Conservation (phyloP, 192 early-diverging fungal genomes). For the Mortierella antarctica region DNA sequence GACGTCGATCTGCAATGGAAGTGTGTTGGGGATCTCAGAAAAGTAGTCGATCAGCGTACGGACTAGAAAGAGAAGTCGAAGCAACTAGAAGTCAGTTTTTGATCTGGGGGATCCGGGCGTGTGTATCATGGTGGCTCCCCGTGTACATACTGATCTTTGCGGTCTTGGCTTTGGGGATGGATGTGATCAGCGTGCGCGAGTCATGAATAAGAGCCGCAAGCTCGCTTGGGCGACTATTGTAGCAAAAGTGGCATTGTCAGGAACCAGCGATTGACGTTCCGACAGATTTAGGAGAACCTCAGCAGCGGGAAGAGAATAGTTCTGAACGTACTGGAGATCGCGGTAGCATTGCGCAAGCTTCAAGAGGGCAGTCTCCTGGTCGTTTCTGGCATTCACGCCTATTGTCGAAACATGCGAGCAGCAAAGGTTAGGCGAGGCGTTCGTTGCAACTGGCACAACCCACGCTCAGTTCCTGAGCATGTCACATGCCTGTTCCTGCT, state of each 20-base stretch:
- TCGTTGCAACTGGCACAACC: not conserved
- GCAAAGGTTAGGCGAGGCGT: not conserved
- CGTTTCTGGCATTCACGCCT: conserved; percentile 51
- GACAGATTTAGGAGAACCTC: not conserved
- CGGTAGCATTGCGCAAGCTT: conserved; percentile 82
- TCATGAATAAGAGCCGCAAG: conserved; percentile 85
- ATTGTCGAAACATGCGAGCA: not conserved
- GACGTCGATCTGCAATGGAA: conserved; percentile 90
- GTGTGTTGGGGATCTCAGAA: conserved; percentile 84
- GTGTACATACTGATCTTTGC: conserved; percentile 84
- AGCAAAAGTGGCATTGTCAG: not conserved
- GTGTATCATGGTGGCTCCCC: too few species aligned
- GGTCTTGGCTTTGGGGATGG: conserved; percentile 95
- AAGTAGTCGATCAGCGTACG: conserved; percentile 89
- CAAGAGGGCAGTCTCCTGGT: conserved; percentile 75
- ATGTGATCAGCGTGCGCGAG: conserved; percentile 81
- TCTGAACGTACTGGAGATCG: conserved; percentile 66
- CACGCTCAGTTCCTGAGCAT: not conserved
- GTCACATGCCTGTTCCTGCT: conserved; percentile 33
- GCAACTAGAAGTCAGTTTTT: not conserved
- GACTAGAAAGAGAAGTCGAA: conserved; percentile 58
- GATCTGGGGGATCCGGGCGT: not conserved
- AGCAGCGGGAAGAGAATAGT: not conserved
- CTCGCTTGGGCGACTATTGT: conserved; percentile 74
- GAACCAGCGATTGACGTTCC: not conserved